A percentile compares a stretch with the other conserved stretches of the same genome.
Conservation (phyloP, 2,329 filamentous ascomycete genomes). For the Cryphonectria japonica region DNA sequence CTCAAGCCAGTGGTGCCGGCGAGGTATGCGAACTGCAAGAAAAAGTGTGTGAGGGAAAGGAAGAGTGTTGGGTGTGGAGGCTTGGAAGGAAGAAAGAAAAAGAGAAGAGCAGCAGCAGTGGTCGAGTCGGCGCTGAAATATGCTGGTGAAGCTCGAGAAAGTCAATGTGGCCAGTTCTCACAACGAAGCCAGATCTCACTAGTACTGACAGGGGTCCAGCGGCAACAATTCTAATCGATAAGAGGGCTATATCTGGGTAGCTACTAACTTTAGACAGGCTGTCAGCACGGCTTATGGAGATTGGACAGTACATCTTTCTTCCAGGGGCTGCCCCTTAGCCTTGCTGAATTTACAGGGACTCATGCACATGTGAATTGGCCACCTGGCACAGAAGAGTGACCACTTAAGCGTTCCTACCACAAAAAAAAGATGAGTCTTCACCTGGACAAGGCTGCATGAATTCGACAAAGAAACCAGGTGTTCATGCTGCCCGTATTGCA, state of each 20-base stretch:
- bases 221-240: constrained; percentile 23
- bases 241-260: background rate
- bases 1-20: constrained; percentile 26
- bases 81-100: background rate
- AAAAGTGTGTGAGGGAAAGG: background rate
- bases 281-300: background rate
- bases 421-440: background rate
- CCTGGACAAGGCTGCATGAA: background rate
- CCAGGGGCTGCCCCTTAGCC: background rate
- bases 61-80: constrained; percentile 14
- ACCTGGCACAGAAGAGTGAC: constrained; percentile 8
- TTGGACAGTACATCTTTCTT: background rate
- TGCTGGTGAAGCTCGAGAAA: constrained; percentile 27
- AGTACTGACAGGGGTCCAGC: constrained; percentile 21
- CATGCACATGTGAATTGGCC: constrained; percentile 18
- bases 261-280: background rate
- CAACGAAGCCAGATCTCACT: constrained; percentile 30
- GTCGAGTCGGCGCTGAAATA: constrained; percentile 25
- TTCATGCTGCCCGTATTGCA: background rate
- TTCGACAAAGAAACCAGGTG: background rate
- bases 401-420: background rate
- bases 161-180: constrained; percentile 30
- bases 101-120: background rate
- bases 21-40: constrained; percentile 14
- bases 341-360: background rate